Evolutionary conservation across 1,284 basidiomycete species (phyloP), one percentile per base, ranked within the genome.

Genomic region (Tausonia pullulans): DNA sequence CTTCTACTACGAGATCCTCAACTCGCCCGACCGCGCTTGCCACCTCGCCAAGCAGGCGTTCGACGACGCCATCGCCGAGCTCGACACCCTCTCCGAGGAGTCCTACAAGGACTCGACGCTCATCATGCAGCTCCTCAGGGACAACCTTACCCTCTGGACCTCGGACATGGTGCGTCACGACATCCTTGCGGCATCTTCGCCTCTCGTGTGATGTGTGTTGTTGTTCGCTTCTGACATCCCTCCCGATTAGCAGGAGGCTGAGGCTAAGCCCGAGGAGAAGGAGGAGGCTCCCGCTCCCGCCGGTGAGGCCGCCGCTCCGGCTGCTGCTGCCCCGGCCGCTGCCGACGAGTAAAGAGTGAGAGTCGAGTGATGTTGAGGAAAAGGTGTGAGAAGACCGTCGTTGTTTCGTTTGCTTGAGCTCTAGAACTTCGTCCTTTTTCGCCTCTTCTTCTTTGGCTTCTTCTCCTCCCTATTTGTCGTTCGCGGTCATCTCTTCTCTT

Each of bases 1-100:
- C 67, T 98, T 98, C 84, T 98, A 98, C 87, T 98, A 98, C 82
- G 96, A 98, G 81, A 98, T 98, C 79, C 87, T 98, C 79, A 98
- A 98, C 87, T 90, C 87, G 77, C 65, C 72, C 73, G 95, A 98
- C 80, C 91, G 93, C 78, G 95, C 95, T 67, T 98, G 95, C 83
- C 94, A 97, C 78, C 90, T 98, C 72, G 95, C 95, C 78, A 98
- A 98, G 84, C 94, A 98, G 81, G 95, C 95, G 27, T 98, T 98
- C 77, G 95, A 98, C 73, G 96, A 98, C 79, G 96, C 96, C 63
- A 98, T 98, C 77, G 95, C 95, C 72, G 95, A 98, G 82, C 91
- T 98, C 75, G 95, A 98, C 83, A 98, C 95, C 50, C 86, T 98
- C 68, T 97, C 92, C 72, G 95, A 98, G 81, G 95, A 98, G 84